Evolutionary conservation across 192 early-diverging fungal species (phyloP).

Genomic region (Linnemannia elongata): DNA sequence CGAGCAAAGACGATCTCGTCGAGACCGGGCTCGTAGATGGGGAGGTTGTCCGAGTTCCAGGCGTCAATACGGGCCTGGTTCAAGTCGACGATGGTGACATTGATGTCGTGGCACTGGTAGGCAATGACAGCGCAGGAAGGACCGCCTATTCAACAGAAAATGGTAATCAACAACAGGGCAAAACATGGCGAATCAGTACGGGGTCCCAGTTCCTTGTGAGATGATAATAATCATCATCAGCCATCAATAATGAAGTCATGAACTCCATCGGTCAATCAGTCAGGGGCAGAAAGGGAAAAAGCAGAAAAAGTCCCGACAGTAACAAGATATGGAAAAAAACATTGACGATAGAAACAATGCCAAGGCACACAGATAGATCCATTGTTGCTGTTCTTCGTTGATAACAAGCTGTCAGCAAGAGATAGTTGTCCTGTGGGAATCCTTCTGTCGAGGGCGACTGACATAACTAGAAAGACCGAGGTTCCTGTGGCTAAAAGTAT

Average conservation of each 20-base stretch:
- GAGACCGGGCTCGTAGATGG: conserved; percentile 94
- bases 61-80: conserved; percentile 84
- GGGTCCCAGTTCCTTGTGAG: neutral
- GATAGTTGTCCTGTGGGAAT: no score
- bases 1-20: conserved; percentile 83
- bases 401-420: no score
- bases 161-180: neutral
- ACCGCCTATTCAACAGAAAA: conserved; percentile 70
- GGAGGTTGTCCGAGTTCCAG: conserved; percentile 91
- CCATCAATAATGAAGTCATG: neutral
- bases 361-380: neutral
- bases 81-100: conserved; percentile 93
- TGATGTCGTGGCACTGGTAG: conserved; percentile 86
- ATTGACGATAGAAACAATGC: neutral
- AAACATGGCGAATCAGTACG: conserved; percentile 12
- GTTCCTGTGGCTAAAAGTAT: neutral
- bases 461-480: neutral
- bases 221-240: neutral
- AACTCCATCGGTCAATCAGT: neutral
- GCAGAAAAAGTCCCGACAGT: neutral
- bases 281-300: neutral
- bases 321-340: neutral
- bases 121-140: conserved; percentile 95
- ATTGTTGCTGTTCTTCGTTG: neutral
- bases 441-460: no score